Evolutionary conservation across 1,284 basidiomycete species (phyloP), one percentile per base, ranked within the genome.

Genomic region (Boletus albobrunnescens): DNA sequence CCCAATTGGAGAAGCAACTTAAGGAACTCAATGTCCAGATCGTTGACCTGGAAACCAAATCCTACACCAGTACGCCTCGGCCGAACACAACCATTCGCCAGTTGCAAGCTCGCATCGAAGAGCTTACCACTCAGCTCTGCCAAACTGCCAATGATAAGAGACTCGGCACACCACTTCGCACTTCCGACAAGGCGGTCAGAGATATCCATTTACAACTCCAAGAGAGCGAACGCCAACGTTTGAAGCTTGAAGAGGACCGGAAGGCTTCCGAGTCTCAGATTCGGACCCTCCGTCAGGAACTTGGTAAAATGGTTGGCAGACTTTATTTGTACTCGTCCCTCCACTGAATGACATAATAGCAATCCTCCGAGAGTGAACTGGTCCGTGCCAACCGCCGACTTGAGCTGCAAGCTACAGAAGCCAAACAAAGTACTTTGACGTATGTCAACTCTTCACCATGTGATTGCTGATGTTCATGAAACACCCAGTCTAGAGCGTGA

Each of bases 21-120:
- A 91, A 91, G 61, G 87, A 91, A 41, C 69, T 91, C 27, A 88
- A 90, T 49, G 76, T 89, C 30, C 83, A 82, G 26, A 80, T 91
- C 49, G 82, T 89, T 8, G 89, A 91, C 58, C 71, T 91, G 11
- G 90, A 91, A 63, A 88, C 87, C 0, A 84, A 76, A 57, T 83
- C 87, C 1, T 83, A 87, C 55, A 67, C 81, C 8, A 79, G 65
- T 50, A 78, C 79, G 14, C 81, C 86, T n/a, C 75, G 83, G 20
- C 74, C 82, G 10, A 62, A 74, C 3, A 68, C 77, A 1, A 65
- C 69, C 1, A 74, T 79, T 19, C 73, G 82, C 39, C 78, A 84
- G 22, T 67, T 81, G 26, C 84, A 86, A 50, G 78, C 73, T 41
- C 77, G 83, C 16, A 79, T 89, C 36, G 84, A 87, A 54, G 88